phyloP scores from a whole-genome alignment of 805 yeast genomes.

The Tetrapisispora arboricola region DNA sequence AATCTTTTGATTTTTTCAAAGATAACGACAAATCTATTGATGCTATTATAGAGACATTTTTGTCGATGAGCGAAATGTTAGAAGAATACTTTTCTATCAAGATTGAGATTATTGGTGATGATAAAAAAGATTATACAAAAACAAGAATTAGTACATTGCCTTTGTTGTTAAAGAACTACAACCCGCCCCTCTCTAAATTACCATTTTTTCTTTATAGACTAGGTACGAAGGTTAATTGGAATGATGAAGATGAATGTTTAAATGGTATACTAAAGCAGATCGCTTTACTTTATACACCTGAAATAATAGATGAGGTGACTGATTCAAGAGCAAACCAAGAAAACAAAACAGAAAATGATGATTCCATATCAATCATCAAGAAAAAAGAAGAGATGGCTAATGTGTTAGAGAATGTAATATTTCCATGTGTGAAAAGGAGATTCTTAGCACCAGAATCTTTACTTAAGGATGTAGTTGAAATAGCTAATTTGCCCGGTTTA shows the following conservation, averaged over 20 bases:
- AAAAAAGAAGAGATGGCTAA: constrained; percentile 27
- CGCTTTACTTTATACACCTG: constrained; percentile 67
- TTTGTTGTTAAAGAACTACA: constrained; percentile 50
- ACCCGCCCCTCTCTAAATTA: constrained; percentile 53
- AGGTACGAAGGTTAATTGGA: constrained; percentile 52
- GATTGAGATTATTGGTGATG: constrained; percentile 22
- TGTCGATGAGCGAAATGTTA: constrained; percentile 64
- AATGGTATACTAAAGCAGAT: constrained; percentile 55
- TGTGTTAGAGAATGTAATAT: constrained; percentile 45
- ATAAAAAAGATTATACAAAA: constrained; percentile 21
- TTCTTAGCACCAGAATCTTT: constrained; percentile 55
- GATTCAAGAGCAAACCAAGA: constrained; percentile 3
- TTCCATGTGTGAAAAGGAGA: constrained; percentile 53
- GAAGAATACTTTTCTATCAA: constrained; percentile 63
- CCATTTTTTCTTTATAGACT: constrained; percentile 57
- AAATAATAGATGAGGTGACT: constrained; percentile 24
- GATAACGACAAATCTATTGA: constrained; percentile 15
- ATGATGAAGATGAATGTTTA: constrained; percentile 59
- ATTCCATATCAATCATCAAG: constrained; percentile 17
- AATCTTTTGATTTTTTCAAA: constrained; percentile 11
- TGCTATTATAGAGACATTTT: constrained; percentile 21
- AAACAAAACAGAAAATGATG: constrained; percentile 15
- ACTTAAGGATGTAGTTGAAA: constrained; percentile 53
- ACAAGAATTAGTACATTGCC: constrained; percentile 48
- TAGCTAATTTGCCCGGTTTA: constrained; percentile 85